phyloP scores from a whole-genome alignment of 495 filamentous ascomycete genomes.

The Astrothelium subdiscretum region DNA sequence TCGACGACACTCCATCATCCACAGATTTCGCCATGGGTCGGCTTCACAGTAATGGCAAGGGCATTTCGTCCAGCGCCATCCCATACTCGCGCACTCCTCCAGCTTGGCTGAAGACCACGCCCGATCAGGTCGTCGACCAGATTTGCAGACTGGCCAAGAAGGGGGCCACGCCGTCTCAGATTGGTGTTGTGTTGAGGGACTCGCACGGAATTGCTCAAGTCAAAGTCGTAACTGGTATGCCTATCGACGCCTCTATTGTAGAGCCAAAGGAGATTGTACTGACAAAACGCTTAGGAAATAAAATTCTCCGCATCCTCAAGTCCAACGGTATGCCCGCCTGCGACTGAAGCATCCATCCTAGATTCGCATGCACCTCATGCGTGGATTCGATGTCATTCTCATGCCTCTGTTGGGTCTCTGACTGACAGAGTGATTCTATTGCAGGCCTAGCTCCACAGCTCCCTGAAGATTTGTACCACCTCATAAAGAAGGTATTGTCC shows the following conservation, averaged over 20 bases:
- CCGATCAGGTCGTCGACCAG: constrained; percentile 87
- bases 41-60: constrained; percentile 99
- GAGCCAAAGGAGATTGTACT: neutral
- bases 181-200: constrained; percentile 96
- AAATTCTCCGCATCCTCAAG: constrained; percentile 98
- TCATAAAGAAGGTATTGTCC: constrained; percentile 88
- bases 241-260: neutral
- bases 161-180: constrained; percentile 94
- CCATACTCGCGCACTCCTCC: constrained; percentile 90
- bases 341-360: constrained; percentile 14
- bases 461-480: constrained; percentile 94
- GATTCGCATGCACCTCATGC: constrained; percentile 21
- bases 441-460: constrained; percentile 94
- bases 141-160: constrained; percentile 98
- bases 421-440: constrained; percentile 86
- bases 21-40: constrained; percentile 95
- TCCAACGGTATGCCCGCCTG: constrained; percentile 58
- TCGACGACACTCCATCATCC: constrained; percentile 26
- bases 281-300: constrained; percentile 61
- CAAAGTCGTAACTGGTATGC: constrained; percentile 88
- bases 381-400: constrained; percentile 2
- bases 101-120: constrained; percentile 85
- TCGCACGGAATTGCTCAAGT: constrained; percentile 94
- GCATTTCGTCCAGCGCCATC: constrained; percentile 85
- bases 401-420: constrained; percentile 93